Evolutionary conservation across 2,329 filamentous ascomycete genomes (phyloP).

Genomic region (Paradendryphiella salina): DNA sequence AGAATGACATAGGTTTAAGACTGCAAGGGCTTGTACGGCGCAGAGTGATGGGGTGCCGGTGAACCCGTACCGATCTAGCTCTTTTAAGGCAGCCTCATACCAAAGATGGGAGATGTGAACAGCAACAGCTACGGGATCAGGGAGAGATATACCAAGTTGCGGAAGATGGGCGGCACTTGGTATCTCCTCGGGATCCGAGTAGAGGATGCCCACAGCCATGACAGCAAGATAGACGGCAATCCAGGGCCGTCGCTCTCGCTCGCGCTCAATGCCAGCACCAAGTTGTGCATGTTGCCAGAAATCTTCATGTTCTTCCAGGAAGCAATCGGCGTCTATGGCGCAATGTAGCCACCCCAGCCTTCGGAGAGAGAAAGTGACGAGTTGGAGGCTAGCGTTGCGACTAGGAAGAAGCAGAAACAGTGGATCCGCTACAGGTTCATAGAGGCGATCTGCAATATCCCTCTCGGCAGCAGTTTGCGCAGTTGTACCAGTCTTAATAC

Average conservation of each 20-base stretch:
- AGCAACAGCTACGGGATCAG: slow-evolving; percentile 5
- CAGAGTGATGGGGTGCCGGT: slow-evolving; percentile 5
- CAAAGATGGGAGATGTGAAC: slow-evolving; percentile 14
- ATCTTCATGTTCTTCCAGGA: slow-evolving; percentile 11
- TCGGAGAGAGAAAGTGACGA: slow-evolving; percentile 13
- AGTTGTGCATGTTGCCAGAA: slow-evolving; percentile 13
- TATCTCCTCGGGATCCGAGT: slow-evolving; percentile 7
- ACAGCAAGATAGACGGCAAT: slow-evolving; percentile 12
- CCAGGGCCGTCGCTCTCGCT: slow-evolving; percentile 11
- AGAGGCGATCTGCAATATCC: slow-evolving; percentile 12
- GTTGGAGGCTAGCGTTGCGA: slow-evolving; percentile 7
- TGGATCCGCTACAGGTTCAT: slow-evolving; percentile 16
- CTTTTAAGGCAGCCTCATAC: slow-evolving; percentile 18
- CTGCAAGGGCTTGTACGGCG: slow-evolving; percentile 11
- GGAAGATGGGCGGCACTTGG: slow-evolving; percentile 8
- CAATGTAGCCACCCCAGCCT: slow-evolving; percentile 18
- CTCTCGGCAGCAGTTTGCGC: slow-evolving; percentile 3
- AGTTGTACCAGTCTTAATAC: slow-evolving; percentile 4
- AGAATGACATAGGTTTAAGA: slow-evolving; percentile 14
- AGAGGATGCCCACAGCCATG: slow-evolving; percentile 17
- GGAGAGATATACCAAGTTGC: slow-evolving; percentile 5
- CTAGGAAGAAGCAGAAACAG: slow-evolving; percentile 16
- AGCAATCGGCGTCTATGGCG: slow-evolving; percentile 9
- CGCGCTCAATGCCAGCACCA: slow-evolving; percentile 5
- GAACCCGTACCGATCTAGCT: slow-evolving; percentile 8